Conservation (phyloP, 495 filamentous ascomycete species). For the Daldinia childiae region DNA sequence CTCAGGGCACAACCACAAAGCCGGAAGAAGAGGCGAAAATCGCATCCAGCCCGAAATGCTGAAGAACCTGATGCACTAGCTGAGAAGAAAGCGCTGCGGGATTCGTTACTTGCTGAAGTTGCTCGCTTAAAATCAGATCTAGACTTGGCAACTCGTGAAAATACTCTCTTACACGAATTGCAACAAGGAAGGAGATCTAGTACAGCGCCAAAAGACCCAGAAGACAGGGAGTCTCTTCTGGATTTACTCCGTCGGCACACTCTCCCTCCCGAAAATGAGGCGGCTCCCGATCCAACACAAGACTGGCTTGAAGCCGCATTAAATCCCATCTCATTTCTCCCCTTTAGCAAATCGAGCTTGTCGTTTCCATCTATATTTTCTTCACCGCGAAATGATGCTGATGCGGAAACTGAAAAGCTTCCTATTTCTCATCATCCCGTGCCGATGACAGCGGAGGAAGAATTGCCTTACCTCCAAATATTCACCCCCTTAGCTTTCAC, state of each 20-base stretch:
- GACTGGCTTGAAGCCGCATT: conserved; percentile 53
- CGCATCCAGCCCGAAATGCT: conserved; percentile 48
- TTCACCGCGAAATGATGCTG: conserved; percentile 1
- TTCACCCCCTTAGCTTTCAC: conserved; percentile 65
- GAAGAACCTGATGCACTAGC: conserved; percentile 49
- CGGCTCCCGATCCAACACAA: conserved; percentile 36
- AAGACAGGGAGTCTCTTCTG: conserved; percentile 48
- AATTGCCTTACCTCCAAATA: conserved; percentile 65
- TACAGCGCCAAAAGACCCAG: conserved; percentile 24
- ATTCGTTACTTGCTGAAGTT: conserved; percentile 52
- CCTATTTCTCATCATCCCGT: conserved; percentile 64
- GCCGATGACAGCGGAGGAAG: conserved; percentile 58
- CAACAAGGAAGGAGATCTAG: conserved; percentile 27
- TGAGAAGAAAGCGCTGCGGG: conserved; percentile 51
- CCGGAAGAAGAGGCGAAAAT: conserved; percentile 36
- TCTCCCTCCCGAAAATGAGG: conserved; percentile 47
- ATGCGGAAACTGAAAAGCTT: conserved; percentile 38
- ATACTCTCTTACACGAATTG: conserved; percentile 50
- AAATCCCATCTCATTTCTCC: conserved; percentile 60
- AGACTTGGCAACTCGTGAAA: conserved; percentile 48
- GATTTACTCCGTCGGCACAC: conserved; percentile 51
- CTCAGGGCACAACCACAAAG: conserved; percentile 34
- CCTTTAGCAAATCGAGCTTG: conserved; percentile 53
- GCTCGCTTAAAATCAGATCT: conserved; percentile 51
- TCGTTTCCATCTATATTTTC: conserved; percentile 20